Evolutionary conservation across 1,284 basidiomycete genomes (phyloP), one percentile per base, ranked within the genome.

Genomic region (Neonothopanus nambi): DNA sequence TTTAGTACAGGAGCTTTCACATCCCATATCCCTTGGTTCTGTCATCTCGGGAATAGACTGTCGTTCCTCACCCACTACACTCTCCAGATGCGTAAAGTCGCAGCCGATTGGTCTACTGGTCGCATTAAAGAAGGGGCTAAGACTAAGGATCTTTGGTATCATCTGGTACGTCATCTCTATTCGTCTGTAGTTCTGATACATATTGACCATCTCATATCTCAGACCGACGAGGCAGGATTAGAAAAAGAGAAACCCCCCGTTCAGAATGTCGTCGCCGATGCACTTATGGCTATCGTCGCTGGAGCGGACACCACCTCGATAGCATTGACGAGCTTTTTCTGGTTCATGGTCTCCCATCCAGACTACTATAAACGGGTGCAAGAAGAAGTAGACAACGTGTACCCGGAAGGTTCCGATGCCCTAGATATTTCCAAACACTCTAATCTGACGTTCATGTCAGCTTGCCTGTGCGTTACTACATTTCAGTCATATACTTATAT

Each of bases 301-400:
- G 81, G 80, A 13, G 79, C 83, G 6, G 83, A 84, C 60, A 84
- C 84, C 0, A 78, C 79, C 0, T 68, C 81, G 1, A 75, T 70
- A 3, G 74, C 70, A 0, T 59, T 84, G 6, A 70, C 70, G 54
- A 70, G 66, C 48, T 60, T 77, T 15, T 74, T 83, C 52, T 82
- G 71, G 59, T 73, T 70, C 21, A 61, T 85, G 2, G 59, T 83
- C 6, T 64, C 62, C 33, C 63, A 84, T 57, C 79, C 77, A 0
- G 67, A 67, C 3, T 65, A 66, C 21, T 78, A 78, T 57, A 65
- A 68, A n/a, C 70, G 71, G 5, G 67, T 84, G 3, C 76, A 74
- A 55, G 65, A 61, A 1, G 83, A 85, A 62, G 67, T 85, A 21
- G 84, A 85, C 59, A 63, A 59, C 8, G 67, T 69, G 28, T 77